Conservation (phyloP, 371 early-diverging fungal species). For the Batrachochytrium dendrobatidis region DNA sequence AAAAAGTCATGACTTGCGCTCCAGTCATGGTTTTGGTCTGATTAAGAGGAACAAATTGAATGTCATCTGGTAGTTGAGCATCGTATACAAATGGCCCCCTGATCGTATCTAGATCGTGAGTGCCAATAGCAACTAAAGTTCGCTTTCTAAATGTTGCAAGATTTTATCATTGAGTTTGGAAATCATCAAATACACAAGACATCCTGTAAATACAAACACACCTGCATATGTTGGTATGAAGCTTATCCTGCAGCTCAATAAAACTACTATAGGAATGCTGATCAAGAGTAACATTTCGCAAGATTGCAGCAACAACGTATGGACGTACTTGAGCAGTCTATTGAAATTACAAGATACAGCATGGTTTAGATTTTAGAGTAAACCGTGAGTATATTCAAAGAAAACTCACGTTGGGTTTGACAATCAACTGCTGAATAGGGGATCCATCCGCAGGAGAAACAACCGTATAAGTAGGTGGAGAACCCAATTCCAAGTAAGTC, state of each 20-base stretch:
- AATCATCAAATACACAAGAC: no score
- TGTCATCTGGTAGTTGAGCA: conserved; percentile 78
- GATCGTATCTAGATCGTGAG: conserved; percentile 97
- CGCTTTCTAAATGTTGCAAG: conserved; percentile 66
- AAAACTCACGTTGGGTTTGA: conserved; percentile 57
- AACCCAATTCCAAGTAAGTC: conserved; percentile 63
- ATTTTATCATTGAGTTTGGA: no score
- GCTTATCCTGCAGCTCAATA: conserved; percentile 99
- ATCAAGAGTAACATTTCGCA: conserved; percentile 84
- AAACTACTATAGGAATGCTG: conserved; percentile 85
- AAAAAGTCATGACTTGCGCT: conserved; percentile 81
- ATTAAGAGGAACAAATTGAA: conserved; percentile 93
- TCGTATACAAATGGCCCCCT: conserved; percentile 94
- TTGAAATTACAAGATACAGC: background rate
- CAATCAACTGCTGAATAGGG: conserved; percentile 53
- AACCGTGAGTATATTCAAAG: background rate
- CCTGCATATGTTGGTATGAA: conserved; percentile 95
- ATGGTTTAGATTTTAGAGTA: background rate
- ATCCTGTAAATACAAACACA: conserved; percentile 18
- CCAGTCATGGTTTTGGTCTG: conserved; percentile 83
- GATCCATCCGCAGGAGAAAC: conserved; percentile 54
- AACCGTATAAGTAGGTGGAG: conserved; percentile 58
- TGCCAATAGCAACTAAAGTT: conserved; percentile 96
- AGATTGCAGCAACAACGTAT: conserved; percentile 86
- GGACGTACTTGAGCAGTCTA: conserved; percentile 71